Evolutionary conservation across 2,329 filamentous ascomycete species (phyloP), one percentile per base, ranked within the genome.

Genomic region (Pyrenophora tritici-repentis): DNA sequence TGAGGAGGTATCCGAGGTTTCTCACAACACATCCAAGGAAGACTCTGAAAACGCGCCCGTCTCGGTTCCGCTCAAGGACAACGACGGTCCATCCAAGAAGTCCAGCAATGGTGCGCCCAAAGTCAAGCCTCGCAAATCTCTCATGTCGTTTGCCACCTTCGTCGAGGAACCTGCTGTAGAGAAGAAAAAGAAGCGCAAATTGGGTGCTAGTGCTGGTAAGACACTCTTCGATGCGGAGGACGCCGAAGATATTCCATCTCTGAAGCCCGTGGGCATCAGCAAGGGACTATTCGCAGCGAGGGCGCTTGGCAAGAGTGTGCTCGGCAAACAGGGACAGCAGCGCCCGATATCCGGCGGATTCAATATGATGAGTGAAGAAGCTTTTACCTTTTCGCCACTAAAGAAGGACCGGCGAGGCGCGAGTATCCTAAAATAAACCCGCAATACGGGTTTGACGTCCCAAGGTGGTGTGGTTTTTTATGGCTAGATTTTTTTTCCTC

Each of bases 181-280:
- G 46, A 72, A 72, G 59, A 72, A 71, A 55, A 71, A 87, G 79
- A 91, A 88, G 78, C 84, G 88, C 56, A 92, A 90, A 73, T 75
- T 90, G 4, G 78, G 89, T 1, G 85, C 86, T 3, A 76, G 55
- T 20, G 55, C 82, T 40, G 84, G 85, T 57, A 80, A 77, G 61
- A 89, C 85, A 3, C 69, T 94, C 5, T 90, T 93, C 61, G 86
- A 88, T 51, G 50, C 55, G 13, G 63, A 63, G 7, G 72, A 67
- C 12, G 64, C 59, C 18, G 72, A 74, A n/a, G 68, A 65, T 20
- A 67, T 39, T 12, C 43, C 58, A 39, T 63, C 66, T 10, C 47
- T 58, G n/a, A 74, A 73, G 47, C 66, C 72, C 10, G 66, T 68
- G 5, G 63, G 55, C 9, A 59, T 64, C 17, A 67, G 70, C 13